Conservation (phyloP, 495 filamentous ascomycete species). For the Neurospora sp. region DNA sequence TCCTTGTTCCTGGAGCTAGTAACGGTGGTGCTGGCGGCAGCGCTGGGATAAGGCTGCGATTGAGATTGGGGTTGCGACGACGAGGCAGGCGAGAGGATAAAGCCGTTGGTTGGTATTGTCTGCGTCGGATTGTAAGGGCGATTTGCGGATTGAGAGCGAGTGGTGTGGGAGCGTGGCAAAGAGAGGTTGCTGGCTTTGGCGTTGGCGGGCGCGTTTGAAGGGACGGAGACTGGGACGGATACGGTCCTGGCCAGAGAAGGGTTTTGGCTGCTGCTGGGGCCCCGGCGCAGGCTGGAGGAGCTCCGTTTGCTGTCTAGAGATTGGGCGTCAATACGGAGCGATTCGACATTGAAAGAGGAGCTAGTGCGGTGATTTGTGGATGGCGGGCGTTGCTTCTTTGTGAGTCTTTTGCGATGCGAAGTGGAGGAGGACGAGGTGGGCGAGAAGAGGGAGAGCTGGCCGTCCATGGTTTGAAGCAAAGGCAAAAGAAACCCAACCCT, state of each 20-base stretch:
- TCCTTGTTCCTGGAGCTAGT: neutral
- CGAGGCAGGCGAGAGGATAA: slow-evolving; percentile 10
- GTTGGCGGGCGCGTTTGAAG: slow-evolving; percentile 31
- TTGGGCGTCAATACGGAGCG: slow-evolving; percentile 42
- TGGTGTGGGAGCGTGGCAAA: slow-evolving; percentile 29
- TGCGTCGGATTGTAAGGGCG: slow-evolving; percentile 26
- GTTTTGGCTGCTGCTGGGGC: slow-evolving; percentile 40
- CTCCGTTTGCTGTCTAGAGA: slow-evolving; percentile 45
- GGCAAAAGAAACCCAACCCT: slow-evolving; percentile 14
- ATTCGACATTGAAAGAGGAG: slow-evolving; percentile 25
- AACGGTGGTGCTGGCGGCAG: slow-evolving; percentile 1
- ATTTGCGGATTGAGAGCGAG: slow-evolving; percentile 17
- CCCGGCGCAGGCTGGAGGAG: slow-evolving; percentile 52
- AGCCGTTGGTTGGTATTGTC: slow-evolving; percentile 23
- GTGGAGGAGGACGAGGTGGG: slow-evolving; percentile 22
- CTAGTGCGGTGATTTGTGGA: slow-evolving; percentile 27
- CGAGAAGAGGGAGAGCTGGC: slow-evolving; percentile 21
- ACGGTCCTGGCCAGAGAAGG: slow-evolving; percentile 41
- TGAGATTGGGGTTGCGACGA: slow-evolving; percentile 4
- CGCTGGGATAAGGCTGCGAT: slow-evolving; percentile 5
- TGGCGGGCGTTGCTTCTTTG: slow-evolving; percentile 42
- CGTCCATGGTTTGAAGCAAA: slow-evolving; percentile 25
- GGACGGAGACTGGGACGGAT: slow-evolving; percentile 9
- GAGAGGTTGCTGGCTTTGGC: slow-evolving; percentile 9
- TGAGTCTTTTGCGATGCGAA: slow-evolving; percentile 41